Conservation (phyloP, 2,329 filamentous ascomycete species). For the Metarhizium album region DNA sequence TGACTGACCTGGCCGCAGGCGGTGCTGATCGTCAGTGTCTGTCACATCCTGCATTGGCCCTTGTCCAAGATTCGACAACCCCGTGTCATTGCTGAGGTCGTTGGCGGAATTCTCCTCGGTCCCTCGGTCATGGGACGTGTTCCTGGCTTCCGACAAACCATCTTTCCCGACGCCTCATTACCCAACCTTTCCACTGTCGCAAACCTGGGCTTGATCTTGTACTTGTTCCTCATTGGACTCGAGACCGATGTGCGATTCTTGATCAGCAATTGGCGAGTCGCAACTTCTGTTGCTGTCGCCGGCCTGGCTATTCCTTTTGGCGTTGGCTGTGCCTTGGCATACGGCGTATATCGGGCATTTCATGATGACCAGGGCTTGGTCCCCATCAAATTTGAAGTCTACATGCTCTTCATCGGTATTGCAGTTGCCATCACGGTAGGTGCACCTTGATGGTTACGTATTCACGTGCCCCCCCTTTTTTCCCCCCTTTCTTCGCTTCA, state of each 20-base stretch:
- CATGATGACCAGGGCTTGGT: constrained; percentile 28
- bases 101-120: constrained; percentile 75
- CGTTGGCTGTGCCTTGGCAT: constrained; percentile 68
- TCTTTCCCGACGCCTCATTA: constrained; percentile 69
- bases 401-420: constrained; percentile 73
- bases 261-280: constrained; percentile 68
- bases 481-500: no score
- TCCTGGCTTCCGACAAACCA: constrained; percentile 62
- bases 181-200: constrained; percentile 67
- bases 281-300: constrained; percentile 63
- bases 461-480: not conserved
- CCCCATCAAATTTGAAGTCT: constrained; percentile 39
- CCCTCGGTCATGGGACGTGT: constrained; percentile 84
- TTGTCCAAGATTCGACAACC: constrained; percentile 69
- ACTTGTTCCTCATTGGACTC: constrained; percentile 78
- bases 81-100: constrained; percentile 73
- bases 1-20: constrained; percentile 14
- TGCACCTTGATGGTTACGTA: not conserved
- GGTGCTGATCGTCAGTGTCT: constrained; percentile 37
- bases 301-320: constrained; percentile 80
- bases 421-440: constrained; percentile 73
- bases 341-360: constrained; percentile 70
- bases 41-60: constrained; percentile 55
- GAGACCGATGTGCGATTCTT: constrained; percentile 77
- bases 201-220: constrained; percentile 74